Conservation (phyloP, 306 rosid species). For the Trifolium repens region DNA sequence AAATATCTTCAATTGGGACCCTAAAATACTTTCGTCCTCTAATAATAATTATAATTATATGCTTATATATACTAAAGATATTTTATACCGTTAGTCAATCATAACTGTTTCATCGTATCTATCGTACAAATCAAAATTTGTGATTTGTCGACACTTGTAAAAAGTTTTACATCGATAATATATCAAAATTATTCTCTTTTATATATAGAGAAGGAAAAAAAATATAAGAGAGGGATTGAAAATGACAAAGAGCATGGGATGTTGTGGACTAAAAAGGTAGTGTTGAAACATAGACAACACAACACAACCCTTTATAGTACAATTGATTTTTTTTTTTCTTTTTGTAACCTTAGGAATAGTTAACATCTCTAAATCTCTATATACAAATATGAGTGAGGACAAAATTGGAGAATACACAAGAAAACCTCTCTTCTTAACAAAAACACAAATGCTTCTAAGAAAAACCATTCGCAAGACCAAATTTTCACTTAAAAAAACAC, state of each 20-base stretch:
- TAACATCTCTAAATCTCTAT: constrained; percentile 45
- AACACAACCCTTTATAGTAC: constrained; percentile 41
- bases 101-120: background rate
- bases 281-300: constrained; percentile 46
- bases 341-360: constrained; percentile 52
- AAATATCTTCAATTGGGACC: constrained; percentile 37
- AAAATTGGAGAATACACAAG: constrained; percentile 44
- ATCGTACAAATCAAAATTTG: background rate
- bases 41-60: too few relatives aligned
- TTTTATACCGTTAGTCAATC: background rate
- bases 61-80: too few relatives aligned
- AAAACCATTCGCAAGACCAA: constrained; percentile 65
- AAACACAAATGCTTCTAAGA: constrained; percentile 73
- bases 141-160: background rate
- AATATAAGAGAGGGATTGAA: constrained; percentile 41
- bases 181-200: background rate
- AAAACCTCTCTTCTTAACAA: constrained; percentile 27
- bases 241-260: constrained; percentile 46
- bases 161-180: background rate
- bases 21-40: constrained; percentile 19
- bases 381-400: constrained; percentile 38
- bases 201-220: background rate
- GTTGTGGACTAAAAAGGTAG: constrained; percentile 47
- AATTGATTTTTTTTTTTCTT: constrained; percentile 48
- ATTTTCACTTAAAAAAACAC: constrained; percentile 50